These are phyloP conservation scores for Geosiphon pyriformis DNA, from an alignment of 192 early-diverging fungal genomes.

Conservation along the genomic window DNA sequence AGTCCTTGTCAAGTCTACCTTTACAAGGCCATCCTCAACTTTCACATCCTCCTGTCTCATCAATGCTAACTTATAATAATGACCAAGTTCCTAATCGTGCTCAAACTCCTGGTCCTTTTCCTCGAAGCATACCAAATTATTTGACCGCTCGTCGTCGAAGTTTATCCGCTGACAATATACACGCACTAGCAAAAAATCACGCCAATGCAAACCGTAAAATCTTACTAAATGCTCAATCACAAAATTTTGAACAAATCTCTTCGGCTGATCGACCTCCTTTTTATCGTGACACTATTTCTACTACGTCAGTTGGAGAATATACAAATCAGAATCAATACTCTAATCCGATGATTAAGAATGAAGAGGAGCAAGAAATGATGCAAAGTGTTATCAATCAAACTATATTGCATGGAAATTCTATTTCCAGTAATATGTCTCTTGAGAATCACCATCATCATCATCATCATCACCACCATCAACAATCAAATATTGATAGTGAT, in stretches of 20 bases:
- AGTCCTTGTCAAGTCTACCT: background rate
- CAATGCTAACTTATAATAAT: background rate
- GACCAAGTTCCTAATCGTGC: background rate
- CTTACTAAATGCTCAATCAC: background rate
- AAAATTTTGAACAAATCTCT: conserved; percentile 6
- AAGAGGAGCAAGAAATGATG: background rate
- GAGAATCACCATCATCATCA: background rate
- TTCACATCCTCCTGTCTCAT: background rate
- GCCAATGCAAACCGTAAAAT: background rate
- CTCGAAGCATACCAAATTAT: conserved; percentile 12
- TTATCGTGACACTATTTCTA: too few species aligned
- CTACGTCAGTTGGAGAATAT: too few species aligned
- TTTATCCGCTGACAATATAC: conserved; percentile 22
- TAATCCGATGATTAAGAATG: too few species aligned
- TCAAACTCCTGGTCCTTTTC: conserved; percentile 17
- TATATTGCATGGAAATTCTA: background rate
- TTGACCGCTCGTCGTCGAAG: conserved; percentile 22
- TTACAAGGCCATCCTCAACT: background rate
- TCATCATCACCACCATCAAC: background rate
- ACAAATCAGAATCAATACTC: too few species aligned
- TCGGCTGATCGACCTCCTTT: background rate
- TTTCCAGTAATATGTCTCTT: background rate
- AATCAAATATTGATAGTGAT: too few species aligned
- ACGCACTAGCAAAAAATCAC: conserved; percentile 18
- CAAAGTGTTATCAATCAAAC: background rate